These are phyloP conservation scores for Colletotrichum sp. DNA, from an alignment of 2,329 filamentous ascomycete species.

Conservation along the genomic window DNA sequence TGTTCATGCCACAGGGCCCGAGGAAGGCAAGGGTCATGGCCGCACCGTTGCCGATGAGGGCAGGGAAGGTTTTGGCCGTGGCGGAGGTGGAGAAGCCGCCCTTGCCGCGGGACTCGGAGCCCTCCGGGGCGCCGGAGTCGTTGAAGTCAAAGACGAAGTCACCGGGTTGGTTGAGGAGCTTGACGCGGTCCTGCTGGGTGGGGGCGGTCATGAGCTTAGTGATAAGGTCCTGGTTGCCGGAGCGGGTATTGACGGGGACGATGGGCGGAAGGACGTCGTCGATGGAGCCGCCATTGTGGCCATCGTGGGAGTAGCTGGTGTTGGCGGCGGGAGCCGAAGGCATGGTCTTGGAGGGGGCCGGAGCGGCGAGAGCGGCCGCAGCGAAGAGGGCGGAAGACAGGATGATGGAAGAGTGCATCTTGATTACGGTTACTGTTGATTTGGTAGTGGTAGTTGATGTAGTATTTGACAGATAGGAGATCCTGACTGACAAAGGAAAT, in stretches of 20 bases:
- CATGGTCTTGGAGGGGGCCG: background rate
- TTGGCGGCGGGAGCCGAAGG: background rate
- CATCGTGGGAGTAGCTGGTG: background rate
- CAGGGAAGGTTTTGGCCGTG: conserved; percentile 53
- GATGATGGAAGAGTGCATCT: conserved; percentile 18
- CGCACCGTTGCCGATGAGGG: conserved; percentile 52
- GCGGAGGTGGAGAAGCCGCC: conserved; percentile 45
- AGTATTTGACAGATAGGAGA: background rate
- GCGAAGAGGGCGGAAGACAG: conserved; percentile 20
- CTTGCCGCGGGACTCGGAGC: conserved; percentile 28
- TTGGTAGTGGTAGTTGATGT: background rate
- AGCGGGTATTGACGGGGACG: conserved; percentile 46
- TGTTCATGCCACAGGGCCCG: conserved; percentile 56
- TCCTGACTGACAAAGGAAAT: background rate
- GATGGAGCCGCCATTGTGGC: conserved; percentile 15
- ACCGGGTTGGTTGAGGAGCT: conserved; percentile 35
- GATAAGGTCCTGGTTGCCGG: conserved; percentile 49
- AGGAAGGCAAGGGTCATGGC: conserved; percentile 55
- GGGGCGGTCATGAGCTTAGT: conserved; percentile 44
- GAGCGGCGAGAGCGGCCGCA: conserved; percentile 19
- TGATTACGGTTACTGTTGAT: background rate
- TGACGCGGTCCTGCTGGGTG: conserved; percentile 33
- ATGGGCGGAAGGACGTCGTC: conserved; percentile 28
- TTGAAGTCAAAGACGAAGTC: conserved; percentile 51
- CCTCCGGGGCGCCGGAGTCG: conserved; percentile 17